Conservation (phyloP, 257 asterid genomes). For the Ophiorrhiza pumila region DNA sequence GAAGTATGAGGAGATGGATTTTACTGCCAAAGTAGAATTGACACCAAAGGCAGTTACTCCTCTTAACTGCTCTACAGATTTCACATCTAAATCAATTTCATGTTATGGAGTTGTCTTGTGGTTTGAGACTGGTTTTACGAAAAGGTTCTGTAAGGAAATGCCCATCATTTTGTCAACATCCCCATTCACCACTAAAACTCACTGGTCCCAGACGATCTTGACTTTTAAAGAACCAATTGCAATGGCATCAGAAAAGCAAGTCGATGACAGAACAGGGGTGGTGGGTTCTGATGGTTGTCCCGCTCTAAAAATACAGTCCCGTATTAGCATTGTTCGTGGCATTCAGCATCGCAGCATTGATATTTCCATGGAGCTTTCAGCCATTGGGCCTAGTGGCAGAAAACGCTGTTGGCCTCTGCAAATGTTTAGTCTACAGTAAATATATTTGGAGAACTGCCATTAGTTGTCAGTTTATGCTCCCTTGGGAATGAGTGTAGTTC, state of each 20-base stretch:
- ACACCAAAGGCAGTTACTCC: slow-evolving; percentile 32
- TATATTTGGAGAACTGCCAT: too few relatives aligned
- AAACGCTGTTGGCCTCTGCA: slow-evolving; percentile 69
- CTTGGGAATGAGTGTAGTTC: background rate
- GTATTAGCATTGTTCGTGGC: slow-evolving; percentile 77
- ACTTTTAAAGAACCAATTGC: slow-evolving; percentile 82
- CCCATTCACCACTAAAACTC: slow-evolving; percentile 73
- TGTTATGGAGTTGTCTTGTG: slow-evolving; percentile 89
- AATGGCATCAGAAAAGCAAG: slow-evolving; percentile 37
- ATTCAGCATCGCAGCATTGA: slow-evolving; percentile 80
- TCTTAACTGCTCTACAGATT: slow-evolving; percentile 12
- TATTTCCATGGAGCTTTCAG: slow-evolving; percentile 78
- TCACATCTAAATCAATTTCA: slow-evolving; percentile 31
- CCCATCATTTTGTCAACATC: slow-evolving; percentile 79
- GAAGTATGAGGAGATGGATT: slow-evolving; percentile 79
- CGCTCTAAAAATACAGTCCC: slow-evolving; percentile 53
- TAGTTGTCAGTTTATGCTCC: background rate
- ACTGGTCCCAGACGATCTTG: slow-evolving; percentile 92
- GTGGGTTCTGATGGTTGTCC: slow-evolving; percentile 67
- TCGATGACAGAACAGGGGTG: slow-evolving; percentile 21
- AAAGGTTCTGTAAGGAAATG: slow-evolving; percentile 77
- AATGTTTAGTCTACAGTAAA: slow-evolving; percentile 42
- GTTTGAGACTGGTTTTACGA: slow-evolving; percentile 86
- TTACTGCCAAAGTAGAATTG: slow-evolving; percentile 72
- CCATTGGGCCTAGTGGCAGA: slow-evolving; percentile 44